A percentile compares a stretch with the other conserved stretches of the same genome.
Conservation (phyloP, 352 stramenopile species). For the Globisporangium viniferum region DNA sequence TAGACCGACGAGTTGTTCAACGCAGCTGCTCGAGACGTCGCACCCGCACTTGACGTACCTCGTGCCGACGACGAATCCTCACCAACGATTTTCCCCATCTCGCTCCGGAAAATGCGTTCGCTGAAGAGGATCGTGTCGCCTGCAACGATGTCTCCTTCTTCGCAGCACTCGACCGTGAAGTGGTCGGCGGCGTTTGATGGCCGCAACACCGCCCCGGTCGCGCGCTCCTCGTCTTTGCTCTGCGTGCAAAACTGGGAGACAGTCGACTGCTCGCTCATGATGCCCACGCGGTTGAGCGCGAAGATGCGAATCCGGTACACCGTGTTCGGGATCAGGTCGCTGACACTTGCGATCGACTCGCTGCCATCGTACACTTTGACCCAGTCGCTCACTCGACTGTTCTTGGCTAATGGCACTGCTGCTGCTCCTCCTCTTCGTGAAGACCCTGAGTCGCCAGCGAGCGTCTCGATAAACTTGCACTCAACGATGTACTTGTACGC, state of each 20-base stretch:
- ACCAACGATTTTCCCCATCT: conserved; percentile 31
- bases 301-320: conserved; percentile 86
- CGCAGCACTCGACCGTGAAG: conserved; percentile 70
- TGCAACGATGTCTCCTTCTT: conserved; percentile 76
- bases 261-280: conserved; percentile 65
- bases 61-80: conserved; percentile 15
- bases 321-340: conserved; percentile 66
- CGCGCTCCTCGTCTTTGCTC: conserved; percentile 54
- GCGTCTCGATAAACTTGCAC: conserved; percentile 63
- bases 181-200: conserved; percentile 52
- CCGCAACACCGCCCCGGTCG: conserved; percentile 23
- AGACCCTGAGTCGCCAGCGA: conserved; percentile 19
- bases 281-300: conserved; percentile 65
- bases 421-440: conserved; percentile 2
- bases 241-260: conserved; percentile 81
- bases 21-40: conserved; percentile 6
- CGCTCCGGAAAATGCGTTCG: conserved; percentile 79
- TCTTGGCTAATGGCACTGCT: not conserved
- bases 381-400: conserved; percentile 42
- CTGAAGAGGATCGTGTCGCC: conserved; percentile 92
- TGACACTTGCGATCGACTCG: conserved; percentile 58
- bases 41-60: conserved; percentile 5
- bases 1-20: conserved; percentile 38
- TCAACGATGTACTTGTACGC: conserved; percentile 76
- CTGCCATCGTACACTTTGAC: conserved; percentile 74